Evolutionary conservation across 1,139 yeast genomes (phyloP), one percentile per base, ranked within the genome.

Genomic region (Yamadazyma mexicana): DNA sequence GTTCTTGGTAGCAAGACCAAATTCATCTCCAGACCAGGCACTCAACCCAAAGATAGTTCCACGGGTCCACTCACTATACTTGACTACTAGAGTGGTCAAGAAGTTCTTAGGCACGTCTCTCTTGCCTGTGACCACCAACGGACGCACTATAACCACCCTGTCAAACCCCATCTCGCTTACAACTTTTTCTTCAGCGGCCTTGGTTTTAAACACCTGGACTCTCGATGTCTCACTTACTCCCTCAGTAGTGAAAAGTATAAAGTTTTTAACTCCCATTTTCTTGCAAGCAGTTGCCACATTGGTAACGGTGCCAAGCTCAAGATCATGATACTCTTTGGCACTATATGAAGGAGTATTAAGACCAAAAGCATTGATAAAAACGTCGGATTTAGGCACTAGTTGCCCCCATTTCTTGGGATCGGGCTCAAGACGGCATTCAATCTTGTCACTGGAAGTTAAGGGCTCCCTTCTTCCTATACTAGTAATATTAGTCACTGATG

Each of bases 251-350:
- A 87, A 73, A 18, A 87, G 58, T 5, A 87, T 80, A 47, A 75
- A 78, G 0, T 87, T 82, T 31, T 74, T 70, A 46, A 77, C 77
- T 0, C 91, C 92, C 1, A 75, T 73, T 4, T 67, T 77, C 55
- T 78, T 82, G 0, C 95, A 95, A 6, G 81, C 82, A 51, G 77
- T 73, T 5, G 94, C 92, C 16, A 28, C 31, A 16, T 28, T 28
- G n/a, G n/a, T 28, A 11, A 28, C 16, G 20, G 31, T 16, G 9
- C 14, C 14, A 5, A 28, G 14, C 9, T 28, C 31, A 15, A 28
- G n/a, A 28, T 28, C 31, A 11, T 28, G 20, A 10, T 16, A 28
- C 6, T 28, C 31, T 11, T 28, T 28, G 12, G 31, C 31, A 16
- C 8, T 28, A 11, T 28, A 28, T 3, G 31, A 28, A 10, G 31